Base-by-base conservation (phyloP, 2,329 filamentous ascomycete genomes). In the Dactylonectria estremocensis region DNA sequence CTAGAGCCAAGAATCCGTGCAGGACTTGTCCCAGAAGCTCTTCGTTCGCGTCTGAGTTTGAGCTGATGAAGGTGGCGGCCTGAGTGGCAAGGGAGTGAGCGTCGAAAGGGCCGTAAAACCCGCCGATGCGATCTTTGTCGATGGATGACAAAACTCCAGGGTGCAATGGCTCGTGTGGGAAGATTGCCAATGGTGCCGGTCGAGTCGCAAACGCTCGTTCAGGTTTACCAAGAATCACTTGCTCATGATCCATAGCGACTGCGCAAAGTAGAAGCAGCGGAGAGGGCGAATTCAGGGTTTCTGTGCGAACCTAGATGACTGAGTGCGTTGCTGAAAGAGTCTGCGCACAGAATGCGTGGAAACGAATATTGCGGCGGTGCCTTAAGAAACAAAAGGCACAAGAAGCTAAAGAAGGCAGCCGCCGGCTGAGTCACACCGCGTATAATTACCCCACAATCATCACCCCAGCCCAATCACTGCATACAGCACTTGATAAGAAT, bases 91-190 rank as follows among this genome's bases (percentile, higher is more conserved):
- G 59, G 16, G 16, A 16, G 6, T 54, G 18, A 16, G 20, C n/a
- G 6, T 48, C 49, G 24, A 62, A 62, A 28, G 37, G 22, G 13
- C 59, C 59, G 18, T 62, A 62, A 40, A 62, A 62, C 20, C 40
- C 48, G 18, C 49, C 28, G 22, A 1, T 16, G 7, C 14, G 16
- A 37, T 61, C 18, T 16, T 18, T 7, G 14, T 40, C 24, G 46
- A 61, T 37, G n/a, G 28, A 46, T 11, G 58, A 43, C 20, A 61
- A 3, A 45, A 28, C 18, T 16, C 20, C n/a, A 8, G 49, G 22
- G 20, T 48, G 48, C 11, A 61, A 45, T 10, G 48, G 28, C 45
- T 52, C 50, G 35, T 24, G 48, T 4, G 62, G 62, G 50, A 65
- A 61, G 18, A 55, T 40, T 52, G 40, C 45, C 45, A 60, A 48